Base-by-base conservation (phyloP, 306 rosid genomes). In the Betula pendula region DNA sequence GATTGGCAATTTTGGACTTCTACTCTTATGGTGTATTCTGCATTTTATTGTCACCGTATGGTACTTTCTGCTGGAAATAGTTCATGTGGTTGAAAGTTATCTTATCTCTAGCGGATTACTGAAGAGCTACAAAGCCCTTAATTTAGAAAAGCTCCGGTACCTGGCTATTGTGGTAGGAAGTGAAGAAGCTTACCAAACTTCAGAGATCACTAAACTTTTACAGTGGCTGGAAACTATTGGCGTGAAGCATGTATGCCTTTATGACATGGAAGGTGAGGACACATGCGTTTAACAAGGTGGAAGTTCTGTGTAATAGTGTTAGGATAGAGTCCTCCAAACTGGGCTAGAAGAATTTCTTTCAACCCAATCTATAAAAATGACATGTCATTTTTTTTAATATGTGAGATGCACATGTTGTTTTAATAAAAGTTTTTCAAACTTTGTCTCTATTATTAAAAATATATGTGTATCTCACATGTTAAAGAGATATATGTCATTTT, bases 131-230 rank as follows among this genome's bases (percentile, higher is more conserved):
- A 85, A 85, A 83, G 78, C 82, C 78, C 83, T 89, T 53, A 68
- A 68, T 71, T 13, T 59, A n/a, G 85, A 58, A 50, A 90, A 82
- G 65, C 75, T 92, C 63, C 81, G 2, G 77, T 80, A 80, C 87
- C 93, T 94, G 47, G 97, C 96, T 24, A 74, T 94, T 74, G 98
- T 88, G 71, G 79, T 94, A 58, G 98, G 90, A 80, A 92, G 96
- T 83, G 96, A 92, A 70, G 97, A 92, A 49, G 95, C 97, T 43
- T 78, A 59, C 77, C 80, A 90, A 59, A 90, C 79, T 65, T 82
- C 84, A 66, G 88, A 82, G 83, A 78, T 94, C 76, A 84, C 81
- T 82, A 75, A 83, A 77, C 95, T 94, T 79, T 72, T 94, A 75
- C 77, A 38, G 69, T 94, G 97, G 97, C 82, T 94, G 80, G 83